These are phyloP conservation scores for Luffa acutangula DNA, from an alignment of 306 rosid species.

Conservation along the genomic window DNA sequence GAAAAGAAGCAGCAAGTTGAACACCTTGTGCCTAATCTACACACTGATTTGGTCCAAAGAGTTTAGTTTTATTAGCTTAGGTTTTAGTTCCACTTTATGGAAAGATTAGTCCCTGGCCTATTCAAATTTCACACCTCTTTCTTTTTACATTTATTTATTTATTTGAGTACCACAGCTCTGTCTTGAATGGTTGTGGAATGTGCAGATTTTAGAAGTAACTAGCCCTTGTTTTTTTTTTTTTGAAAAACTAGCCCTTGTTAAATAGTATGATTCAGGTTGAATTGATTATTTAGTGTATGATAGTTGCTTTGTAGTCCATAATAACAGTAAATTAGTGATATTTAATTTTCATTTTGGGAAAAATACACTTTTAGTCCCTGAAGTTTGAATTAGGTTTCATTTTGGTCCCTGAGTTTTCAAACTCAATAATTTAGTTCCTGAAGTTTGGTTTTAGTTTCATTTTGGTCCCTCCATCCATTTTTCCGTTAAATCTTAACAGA, in stretches of 20 bases:
- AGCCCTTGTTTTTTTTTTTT: neutral
- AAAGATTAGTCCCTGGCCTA: neutral
- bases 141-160: too few relatives aligned
- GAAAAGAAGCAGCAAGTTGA: slow-evolving; percentile 74
- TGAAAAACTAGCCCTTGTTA: neutral
- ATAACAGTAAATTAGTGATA: neutral
- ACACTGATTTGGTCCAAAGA: slow-evolving; percentile 52
- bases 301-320: neutral
- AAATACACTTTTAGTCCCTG: too few relatives aligned
- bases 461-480: too few relatives aligned
- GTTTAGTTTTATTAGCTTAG: slow-evolving; percentile 15
- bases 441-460: too few relatives aligned
- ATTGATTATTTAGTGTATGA: neutral
- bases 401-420: too few relatives aligned
- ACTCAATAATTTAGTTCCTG: too few relatives aligned
- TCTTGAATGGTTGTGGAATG: neutral
- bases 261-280: neutral
- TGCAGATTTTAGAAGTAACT: neutral
- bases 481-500: too few relatives aligned
- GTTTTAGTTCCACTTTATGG: neutral
- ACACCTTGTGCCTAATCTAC: slow-evolving; percentile 50
- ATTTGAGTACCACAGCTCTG: too few relatives aligned
- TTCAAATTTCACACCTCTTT: neutral
- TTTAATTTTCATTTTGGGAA: too few relatives aligned
- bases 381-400: too few relatives aligned